Conservation (phyloP, 2,329 filamentous ascomycete species). For the Penicillium decumbens region DNA sequence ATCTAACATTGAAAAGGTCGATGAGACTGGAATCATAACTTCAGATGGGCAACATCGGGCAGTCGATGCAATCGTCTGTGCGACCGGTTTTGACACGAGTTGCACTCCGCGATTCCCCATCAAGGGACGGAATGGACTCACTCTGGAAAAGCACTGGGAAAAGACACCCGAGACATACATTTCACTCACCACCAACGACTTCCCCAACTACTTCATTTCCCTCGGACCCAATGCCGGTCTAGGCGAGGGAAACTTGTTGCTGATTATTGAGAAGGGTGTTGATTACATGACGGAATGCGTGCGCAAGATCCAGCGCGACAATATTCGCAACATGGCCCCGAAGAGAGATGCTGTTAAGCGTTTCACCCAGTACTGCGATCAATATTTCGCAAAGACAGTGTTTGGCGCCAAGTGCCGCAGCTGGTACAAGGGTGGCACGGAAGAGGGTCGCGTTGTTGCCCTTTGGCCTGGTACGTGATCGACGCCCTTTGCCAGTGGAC, state of each 20-base stretch:
- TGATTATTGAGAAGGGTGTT: constrained; percentile 31
- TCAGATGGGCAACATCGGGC: constrained; percentile 33
- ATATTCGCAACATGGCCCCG: constrained; percentile 30
- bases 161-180: constrained; percentile 36
- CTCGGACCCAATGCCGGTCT: constrained; percentile 33
- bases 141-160: constrained; percentile 30
- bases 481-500: not conserved
- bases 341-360: constrained; percentile 25
- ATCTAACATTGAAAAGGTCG: constrained; percentile 48
- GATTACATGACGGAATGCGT: constrained; percentile 35
- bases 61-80: constrained; percentile 36
- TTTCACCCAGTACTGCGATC: constrained; percentile 32
- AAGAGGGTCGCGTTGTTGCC: constrained; percentile 30
- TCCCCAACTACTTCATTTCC: constrained; percentile 35
- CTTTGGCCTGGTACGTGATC: constrained; percentile 33
- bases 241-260: constrained; percentile 33
- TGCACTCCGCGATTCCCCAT: constrained; percentile 35
- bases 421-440: constrained; percentile 38
- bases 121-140: constrained; percentile 27
- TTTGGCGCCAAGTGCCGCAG: constrained; percentile 35
- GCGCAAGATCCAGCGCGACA: constrained; percentile 35
- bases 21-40: constrained; percentile 31
- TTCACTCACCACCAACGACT: constrained; percentile 31
- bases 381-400: constrained; percentile 35
- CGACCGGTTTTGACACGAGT: constrained; percentile 38